Base-by-base conservation (phyloP, 2,329 filamentous ascomycete species). In the Paecilomyces dactylethromorphus region DNA sequence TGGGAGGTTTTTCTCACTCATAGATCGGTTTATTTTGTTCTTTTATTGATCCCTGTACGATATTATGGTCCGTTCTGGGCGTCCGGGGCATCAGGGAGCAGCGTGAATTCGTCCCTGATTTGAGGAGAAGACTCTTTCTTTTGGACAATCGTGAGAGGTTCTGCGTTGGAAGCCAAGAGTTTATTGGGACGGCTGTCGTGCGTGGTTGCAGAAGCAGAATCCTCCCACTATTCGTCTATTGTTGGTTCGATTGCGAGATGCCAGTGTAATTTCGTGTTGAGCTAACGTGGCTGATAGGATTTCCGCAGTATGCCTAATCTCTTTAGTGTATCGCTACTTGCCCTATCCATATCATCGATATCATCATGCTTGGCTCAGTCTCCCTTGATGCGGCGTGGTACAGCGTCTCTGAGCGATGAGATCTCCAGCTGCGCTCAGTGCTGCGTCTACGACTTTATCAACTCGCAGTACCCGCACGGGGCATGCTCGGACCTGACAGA, bases 361-460 rank as follows among this genome's bases (percentile, higher is more conserved):
- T 58, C 59, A 49, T 58, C 63, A 51, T 68, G 65, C 56, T 64
- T 68, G 56, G 66, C 64, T 53, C 62, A 61, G 55, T 58, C 58
- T 54, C 64, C 67, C 45, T 59, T 58, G 29, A 54, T 61, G 26
- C 53, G 60, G 22, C 60, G 63, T 45, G 56, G 53, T 51, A 59
- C 66, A 59, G 59, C 65, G 32, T 59, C 63, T 52, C 60, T 83
- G 26, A 70, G 76, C 45, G 66, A 71, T 56, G 73, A 78, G 56
- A 72, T 87, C n/a, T 85, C 86, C 6, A 62, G 71, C 13, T 90
- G 87, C 67, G 86, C 87, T 3, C 74, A 79, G 62, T 65, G 71
- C 50, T 92, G 89, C 70, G 79, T 91, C 64, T 67, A 79, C 62
- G 81, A 81, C 10, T 91, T 90, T 66, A 76, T 91, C 64, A 70